Percentiles rank a stretch among this genome's conserved stretches.
Evolutionary conservation across 2,329 filamentous ascomycete species (phyloP).

Genomic region (Colletotrichum sublineola): DNA sequence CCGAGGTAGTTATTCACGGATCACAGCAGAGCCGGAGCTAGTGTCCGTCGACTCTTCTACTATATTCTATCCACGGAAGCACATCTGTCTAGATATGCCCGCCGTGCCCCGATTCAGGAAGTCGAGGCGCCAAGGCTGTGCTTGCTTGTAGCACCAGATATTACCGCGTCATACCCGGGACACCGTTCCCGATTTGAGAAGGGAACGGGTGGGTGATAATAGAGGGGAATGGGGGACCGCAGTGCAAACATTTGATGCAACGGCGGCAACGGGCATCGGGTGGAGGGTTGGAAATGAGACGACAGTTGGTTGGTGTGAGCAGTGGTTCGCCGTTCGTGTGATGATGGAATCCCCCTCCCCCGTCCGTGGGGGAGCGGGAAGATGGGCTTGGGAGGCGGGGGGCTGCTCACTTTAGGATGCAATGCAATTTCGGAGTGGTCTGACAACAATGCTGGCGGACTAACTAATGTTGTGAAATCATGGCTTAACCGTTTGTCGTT

Average conservation of each 20-base stretch:
- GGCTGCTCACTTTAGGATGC: not conserved
- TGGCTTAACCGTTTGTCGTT: no score
- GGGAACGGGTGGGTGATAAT: no score
- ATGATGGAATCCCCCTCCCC: not conserved
- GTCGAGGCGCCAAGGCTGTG: not conserved
- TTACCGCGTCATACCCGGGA: conserved; percentile 17
- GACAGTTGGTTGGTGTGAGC: conserved; percentile 17
- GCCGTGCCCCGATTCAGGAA: not conserved
- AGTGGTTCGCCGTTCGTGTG: conserved; percentile 16
- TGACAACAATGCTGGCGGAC: no score
- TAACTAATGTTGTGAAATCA: no score
- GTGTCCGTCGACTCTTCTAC: not conserved
- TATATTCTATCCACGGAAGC: not conserved
- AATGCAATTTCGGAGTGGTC: not conserved
- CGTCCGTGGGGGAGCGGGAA: conserved; percentile 10
- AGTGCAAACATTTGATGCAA: conserved; percentile 6
- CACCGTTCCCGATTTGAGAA: not conserved
- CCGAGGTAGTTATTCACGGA: not conserved
- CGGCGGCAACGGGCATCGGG: no score
- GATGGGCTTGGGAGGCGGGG: not conserved
- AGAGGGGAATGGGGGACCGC: not conserved
- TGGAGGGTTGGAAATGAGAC: conserved; percentile 3
- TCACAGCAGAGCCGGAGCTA: not conserved
- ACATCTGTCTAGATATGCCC: not conserved
- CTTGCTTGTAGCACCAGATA: not conserved